Conservation (phyloP, 2,329 filamentous ascomycete genomes). For the Rasamsonia emersonii region DNA sequence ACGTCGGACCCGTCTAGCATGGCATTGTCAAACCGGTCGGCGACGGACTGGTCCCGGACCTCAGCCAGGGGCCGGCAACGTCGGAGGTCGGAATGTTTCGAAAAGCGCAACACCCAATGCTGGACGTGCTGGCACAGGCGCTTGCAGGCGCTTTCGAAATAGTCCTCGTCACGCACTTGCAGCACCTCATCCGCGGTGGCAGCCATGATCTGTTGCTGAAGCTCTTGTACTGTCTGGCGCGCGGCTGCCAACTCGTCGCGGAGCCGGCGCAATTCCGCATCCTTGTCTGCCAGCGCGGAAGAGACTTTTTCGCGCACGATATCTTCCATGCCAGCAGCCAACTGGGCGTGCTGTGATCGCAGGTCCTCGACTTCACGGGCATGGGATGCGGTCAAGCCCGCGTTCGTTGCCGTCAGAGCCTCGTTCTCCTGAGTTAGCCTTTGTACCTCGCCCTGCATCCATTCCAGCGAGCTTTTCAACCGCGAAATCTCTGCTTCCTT, state of each 20-base stretch:
- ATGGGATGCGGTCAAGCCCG: conserved; percentile 66
- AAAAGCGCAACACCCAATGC: conserved; percentile 96
- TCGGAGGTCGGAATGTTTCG: conserved; percentile 91
- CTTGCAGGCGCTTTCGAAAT: conserved; percentile 90
- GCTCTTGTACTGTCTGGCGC: conserved; percentile 49
- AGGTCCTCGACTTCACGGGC: conserved; percentile 61
- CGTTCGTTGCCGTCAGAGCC: conserved; percentile 67
- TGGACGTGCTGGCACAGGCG: conserved; percentile 92
- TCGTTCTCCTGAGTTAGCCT: conserved; percentile 77
- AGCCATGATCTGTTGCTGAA: conserved; percentile 52
- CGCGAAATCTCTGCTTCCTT: conserved; percentile 80
- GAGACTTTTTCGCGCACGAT: conserved; percentile 55
- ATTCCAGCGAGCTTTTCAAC: conserved; percentile 68
- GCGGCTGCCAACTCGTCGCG: conserved; percentile 70
- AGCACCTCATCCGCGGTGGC: conserved; percentile 65
- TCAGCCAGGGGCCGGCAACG: conserved; percentile 75
- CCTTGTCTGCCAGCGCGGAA: conserved; percentile 65
- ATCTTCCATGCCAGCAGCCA: conserved; percentile 55
- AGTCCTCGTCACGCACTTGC: conserved; percentile 75
- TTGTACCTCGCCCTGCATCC: conserved; percentile 71
- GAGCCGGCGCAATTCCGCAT: conserved; percentile 71
- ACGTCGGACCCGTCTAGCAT: conserved; percentile 92
- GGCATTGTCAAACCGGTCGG: conserved; percentile 88
- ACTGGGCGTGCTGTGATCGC: conserved; percentile 53
- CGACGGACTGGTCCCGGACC: conserved; percentile 83